Evolutionary conservation across 495 filamentous ascomycete genomes (phyloP), one percentile per base, ranked within the genome.

Genomic region (Aspergillus steynii): DNA sequence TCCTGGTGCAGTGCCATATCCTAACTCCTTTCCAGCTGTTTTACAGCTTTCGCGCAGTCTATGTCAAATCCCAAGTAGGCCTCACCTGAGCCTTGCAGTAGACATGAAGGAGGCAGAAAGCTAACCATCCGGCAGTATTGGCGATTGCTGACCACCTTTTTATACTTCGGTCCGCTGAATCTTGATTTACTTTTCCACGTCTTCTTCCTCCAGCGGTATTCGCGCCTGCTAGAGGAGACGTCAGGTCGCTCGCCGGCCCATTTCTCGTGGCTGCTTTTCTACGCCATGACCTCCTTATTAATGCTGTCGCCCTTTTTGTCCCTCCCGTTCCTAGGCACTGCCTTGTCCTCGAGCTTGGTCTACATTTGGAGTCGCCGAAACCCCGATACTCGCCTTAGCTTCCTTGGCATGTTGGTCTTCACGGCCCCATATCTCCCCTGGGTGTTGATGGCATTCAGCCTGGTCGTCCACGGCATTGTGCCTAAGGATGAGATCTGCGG

Each of bases 331-430:
- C 86, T 99, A 10, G 95, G 95, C 34, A 88, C 90, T 32, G 90
- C 96, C 20, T 82, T 98, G 15, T 95, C 90, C 6, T 94, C 90
- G 49, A 94, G 88, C 9, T 78, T 99, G 53, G 93, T 97, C n/a
- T 99, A 99, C 72, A 96, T 99, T 71, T 99, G 95, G 95, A 93
- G 92, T 61, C 83, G 96, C 29, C 85, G 94, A 54, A 98, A 99
- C 74, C 95, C 95, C 3, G 90, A 96, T 60, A 93, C 92, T 10
- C 83, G 90, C 48, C 80, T 99, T 29, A 96, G 91, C 74, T 96
- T 99, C 74, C 73, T 99, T 45, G 96, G 95, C 1, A 62, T 99
- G 58, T 69, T 98, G 55, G 89, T 93, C 6, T 99, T 99, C 76
- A 90, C 89, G 0, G 95, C 95, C 45, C 96, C 95, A 2, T 99